A percentile compares a stretch with the other conserved stretches of the same genome.
Conservation (phyloP, 148 eudicot species). For the Drosera capensis region DNA sequence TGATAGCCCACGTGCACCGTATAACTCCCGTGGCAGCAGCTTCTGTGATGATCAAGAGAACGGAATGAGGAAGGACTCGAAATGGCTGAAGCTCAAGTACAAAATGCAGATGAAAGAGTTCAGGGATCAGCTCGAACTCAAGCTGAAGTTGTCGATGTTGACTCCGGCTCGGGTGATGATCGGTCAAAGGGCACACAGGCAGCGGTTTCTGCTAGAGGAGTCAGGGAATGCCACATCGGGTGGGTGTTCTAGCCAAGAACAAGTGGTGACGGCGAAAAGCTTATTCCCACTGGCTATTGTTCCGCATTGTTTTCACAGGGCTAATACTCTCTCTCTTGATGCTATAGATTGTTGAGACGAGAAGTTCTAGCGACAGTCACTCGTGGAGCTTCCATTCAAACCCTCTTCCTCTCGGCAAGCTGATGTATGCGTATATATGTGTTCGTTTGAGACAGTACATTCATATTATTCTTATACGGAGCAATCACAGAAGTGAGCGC, state of each 20-base stretch:
- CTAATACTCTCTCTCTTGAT: constrained; percentile 69
- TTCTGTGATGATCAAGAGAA: constrained; percentile 21
- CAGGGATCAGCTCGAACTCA: constrained; percentile 13
- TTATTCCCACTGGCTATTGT: constrained; percentile 23
- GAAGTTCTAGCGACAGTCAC: too few relatives aligned
- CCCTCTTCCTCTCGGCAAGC: too few relatives aligned
- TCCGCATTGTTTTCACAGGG: constrained; percentile 58
- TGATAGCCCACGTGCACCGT: constrained; percentile 16
- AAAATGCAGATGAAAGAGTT: constrained; percentile 37
- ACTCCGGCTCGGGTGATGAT: constrained; percentile 6
- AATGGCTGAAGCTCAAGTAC: constrained; percentile 43
- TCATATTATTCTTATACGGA: too few relatives aligned
- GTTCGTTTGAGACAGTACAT: too few relatives aligned
- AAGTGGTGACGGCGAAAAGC: constrained; percentile 25
- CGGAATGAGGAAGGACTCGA: constrained; percentile 28
- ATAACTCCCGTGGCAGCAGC: constrained; percentile 16
- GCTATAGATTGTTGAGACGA: constrained; percentile 37
- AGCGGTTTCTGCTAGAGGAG: constrained; percentile 5
- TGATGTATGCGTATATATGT: too few relatives aligned
- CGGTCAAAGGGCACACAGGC: constrained; percentile 9
- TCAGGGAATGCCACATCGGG: constrained; percentile 16
- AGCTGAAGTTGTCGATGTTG: neutral
- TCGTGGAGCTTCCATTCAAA: too few relatives aligned
- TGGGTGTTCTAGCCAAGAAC: constrained; percentile 27
- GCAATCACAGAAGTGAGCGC: too few relatives aligned